Evolutionary conservation across 2,329 filamentous ascomycete species (phyloP), one percentile per base, ranked within the genome.

Genomic region (Periconia digitata): DNA sequence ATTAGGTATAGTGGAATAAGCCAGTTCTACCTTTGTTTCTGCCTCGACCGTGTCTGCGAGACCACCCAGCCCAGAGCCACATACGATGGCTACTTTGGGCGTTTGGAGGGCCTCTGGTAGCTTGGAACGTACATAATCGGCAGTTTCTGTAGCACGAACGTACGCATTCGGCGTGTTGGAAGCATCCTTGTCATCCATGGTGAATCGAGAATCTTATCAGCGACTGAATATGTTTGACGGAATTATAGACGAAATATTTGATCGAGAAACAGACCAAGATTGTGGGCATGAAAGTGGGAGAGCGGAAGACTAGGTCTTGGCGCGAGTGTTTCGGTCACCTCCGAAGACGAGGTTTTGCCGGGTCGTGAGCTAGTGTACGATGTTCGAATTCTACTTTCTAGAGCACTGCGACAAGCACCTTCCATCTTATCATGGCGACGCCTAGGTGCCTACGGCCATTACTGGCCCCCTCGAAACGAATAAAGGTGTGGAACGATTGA

Each of bases 51-150:
- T 81, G 47, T 80, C 74, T 49, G 78, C 81, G 29, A 87, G 76
- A 1, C 82, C 83, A 35, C 83, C 83, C 8, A 87, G 70, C 3
- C 84, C 84, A 42, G 82, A 85, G 24, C 84, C 84, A 63, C 84
- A 87, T 20, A 86, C 79, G 47, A 87, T 83, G 34, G 82, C 84
- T 51, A 86, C 76, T 48, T 76, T 74, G 10, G 84, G 84, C 2
- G 71, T 67, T 46, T 79, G 73, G n/a, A 84, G 64, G 15, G 64
- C 51, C 35, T 67, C 62, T 15, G 82, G 81, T n/a, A 85, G 64
- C 40, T 71, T 70, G 18, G 71, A 63, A 42, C 72, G 75, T 18
- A 86, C 66, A 56, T 77, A 80, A 15, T 70, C 59, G 44, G 74
- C 74, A 1, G 83, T 79, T 56, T 82, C 79, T 37, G 63, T 70